Evolutionary conservation across 179 eudicot species (phyloP).

Genomic region (Beta macrorhiza): DNA sequence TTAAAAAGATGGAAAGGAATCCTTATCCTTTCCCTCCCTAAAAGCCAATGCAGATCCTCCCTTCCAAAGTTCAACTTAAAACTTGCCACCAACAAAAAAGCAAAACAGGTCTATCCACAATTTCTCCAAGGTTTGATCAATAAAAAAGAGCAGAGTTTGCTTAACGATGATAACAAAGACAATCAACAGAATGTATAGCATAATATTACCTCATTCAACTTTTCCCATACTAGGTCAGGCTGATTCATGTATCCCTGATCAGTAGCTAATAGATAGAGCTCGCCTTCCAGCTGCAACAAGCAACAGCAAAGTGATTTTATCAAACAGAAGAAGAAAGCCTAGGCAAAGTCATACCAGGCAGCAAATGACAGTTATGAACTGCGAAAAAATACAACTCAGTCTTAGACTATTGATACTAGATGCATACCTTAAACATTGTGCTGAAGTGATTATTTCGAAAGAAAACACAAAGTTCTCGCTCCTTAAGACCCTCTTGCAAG

Average conservation of each 20-base stretch:
- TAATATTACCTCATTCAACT: slow-evolving; percentile 75
- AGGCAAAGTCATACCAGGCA: neutral
- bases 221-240: slow-evolving; percentile 95
- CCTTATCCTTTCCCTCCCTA: neutral
- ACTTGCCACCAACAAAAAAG: neutral
- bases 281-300: slow-evolving; percentile 65
- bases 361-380: neutral
- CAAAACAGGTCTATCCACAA: neutral
- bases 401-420: neutral
- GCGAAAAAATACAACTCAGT: neutral
- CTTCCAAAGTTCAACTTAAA: neutral
- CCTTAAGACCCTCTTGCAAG: slow-evolving; percentile 78
- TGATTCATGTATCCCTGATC: slow-evolving; percentile 93
- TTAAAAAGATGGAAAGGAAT: neutral
- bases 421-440: slow-evolving; percentile 88
- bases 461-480: slow-evolving; percentile 86
- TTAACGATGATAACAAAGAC: neutral
- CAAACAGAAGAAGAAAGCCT: neutral
- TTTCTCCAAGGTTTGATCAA: neutral
- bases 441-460: slow-evolving; percentile 96
- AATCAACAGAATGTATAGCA: slow-evolving; percentile 5
- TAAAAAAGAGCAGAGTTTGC: neutral
- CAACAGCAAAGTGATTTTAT: slow-evolving; percentile 17
- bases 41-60: neutral
- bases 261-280: slow-evolving; percentile 74